Evolutionary conservation across 345 rosid species (phyloP).

Genomic region (Raphanus raphanistrum): DNA sequence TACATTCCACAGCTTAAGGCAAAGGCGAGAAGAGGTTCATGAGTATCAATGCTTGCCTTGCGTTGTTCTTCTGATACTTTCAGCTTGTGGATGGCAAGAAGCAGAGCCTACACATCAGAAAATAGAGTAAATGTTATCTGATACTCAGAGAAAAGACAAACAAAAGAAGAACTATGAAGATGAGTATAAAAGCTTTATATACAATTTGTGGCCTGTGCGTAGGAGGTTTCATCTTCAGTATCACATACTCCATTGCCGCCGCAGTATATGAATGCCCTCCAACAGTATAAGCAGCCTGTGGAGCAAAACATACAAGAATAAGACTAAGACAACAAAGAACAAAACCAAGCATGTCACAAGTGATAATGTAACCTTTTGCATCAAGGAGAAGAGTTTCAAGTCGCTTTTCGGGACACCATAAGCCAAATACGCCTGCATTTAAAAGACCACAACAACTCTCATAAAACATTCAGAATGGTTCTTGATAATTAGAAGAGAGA

Average conservation of each 20-base stretch:
- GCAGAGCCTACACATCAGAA: neutral
- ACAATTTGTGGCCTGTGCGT: neutral
- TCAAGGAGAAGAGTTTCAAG: neutral
- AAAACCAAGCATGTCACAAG: neutral
- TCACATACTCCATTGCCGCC: neutral
- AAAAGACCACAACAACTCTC: neutral
- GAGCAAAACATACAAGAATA: neutral
- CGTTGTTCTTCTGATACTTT: neutral
- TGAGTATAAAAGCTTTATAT: neutral
- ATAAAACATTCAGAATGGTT: neutral
- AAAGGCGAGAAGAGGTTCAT: neutral
- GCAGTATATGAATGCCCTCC: neutral
- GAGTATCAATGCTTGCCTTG: neutral
- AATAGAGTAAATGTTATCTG: neutral
- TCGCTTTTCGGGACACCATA: neutral
- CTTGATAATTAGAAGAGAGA: neutral
- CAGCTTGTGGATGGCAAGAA: neutral
- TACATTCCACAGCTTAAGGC: neutral
- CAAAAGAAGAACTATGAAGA: neutral
- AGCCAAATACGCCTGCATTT: neutral
- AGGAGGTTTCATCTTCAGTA: neutral
- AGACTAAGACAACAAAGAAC: neutral
- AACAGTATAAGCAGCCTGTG: neutral
- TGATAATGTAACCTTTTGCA: neutral
- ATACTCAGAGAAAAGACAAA: neutral